Percentiles rank a stretch among this genome's conserved stretches.
Evolutionary conservation across 768 basidiomycete genomes (phyloP).

Genomic region (Megacollybia marginata): DNA sequence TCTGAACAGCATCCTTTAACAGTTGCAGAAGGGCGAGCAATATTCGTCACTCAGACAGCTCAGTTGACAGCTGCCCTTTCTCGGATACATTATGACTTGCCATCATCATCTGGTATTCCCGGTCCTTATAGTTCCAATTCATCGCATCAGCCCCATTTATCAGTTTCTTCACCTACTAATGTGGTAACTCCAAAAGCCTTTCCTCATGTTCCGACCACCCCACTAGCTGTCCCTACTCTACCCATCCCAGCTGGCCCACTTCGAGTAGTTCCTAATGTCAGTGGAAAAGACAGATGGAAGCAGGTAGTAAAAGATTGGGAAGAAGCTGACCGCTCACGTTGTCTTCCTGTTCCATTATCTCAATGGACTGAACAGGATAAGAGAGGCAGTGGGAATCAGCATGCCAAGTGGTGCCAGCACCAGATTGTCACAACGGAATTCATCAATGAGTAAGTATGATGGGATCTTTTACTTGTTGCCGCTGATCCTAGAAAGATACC

Average conservation of each 20-base stretch:
- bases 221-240: no score
- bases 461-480: no score
- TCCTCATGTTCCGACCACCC: neutral
- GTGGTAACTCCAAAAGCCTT: neutral
- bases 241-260: neutral
- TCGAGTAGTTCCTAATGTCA: no score
- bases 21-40: no score
- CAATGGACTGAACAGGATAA: slow-evolving; percentile 6
- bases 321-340: neutral
- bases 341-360: neutral
- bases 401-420: neutral
- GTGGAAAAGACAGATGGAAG: no score
- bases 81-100: no score
- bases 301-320: no score
- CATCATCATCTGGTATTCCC: neutral
- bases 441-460: no score
- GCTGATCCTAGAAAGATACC: neutral
- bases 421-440: neutral
- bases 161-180: no score
- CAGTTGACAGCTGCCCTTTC: neutral
- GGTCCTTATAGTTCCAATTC: no score
- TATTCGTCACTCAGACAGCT: neutral
- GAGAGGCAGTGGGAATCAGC: no score
- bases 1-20: no score
- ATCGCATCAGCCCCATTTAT: neutral